A percentile compares a stretch with the other conserved stretches of the same genome.
Conservation (phyloP, 257 asterid species). For the Handroanthus guayacan region DNA sequence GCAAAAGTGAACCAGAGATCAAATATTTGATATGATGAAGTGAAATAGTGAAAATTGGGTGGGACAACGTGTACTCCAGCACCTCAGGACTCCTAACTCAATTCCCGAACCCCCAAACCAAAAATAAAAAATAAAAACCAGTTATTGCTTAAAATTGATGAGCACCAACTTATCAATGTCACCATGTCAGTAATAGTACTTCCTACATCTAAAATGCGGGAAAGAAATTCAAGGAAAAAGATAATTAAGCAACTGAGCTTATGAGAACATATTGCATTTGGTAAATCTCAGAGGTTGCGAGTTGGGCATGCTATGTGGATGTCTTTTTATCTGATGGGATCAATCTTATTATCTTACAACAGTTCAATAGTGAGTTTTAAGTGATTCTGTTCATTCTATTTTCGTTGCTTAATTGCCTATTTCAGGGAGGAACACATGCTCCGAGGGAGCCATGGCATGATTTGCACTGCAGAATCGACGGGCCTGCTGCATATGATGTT, state of each 20-base stretch:
- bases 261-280: neutral
- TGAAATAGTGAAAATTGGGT: neutral
- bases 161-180: slow-evolving; percentile 12
- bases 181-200: slow-evolving; percentile 1
- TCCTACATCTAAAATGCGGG: neutral
- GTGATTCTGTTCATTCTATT: slow-evolving; percentile 11
- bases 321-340: neutral
- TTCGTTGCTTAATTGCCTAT: slow-evolving; percentile 23
- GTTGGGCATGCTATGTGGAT: slow-evolving; percentile 3
- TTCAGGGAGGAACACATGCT: slow-evolving; percentile 77
- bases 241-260: slow-evolving; percentile 5
- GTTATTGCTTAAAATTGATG: slow-evolving; percentile 18
- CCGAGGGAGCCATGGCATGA: slow-evolving; percentile 99
- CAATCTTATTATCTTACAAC: slow-evolving; percentile 13
- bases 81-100: too few relatives aligned
- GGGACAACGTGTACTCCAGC: neutral
- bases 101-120: neutral
- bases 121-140: neutral
- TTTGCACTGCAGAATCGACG: slow-evolving; percentile 87
- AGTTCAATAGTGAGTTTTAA: slow-evolving; percentile 21
- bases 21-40: neutral
- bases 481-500: slow-evolving; percentile 98
- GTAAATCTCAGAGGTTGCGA: neutral
- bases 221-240: slow-evolving; percentile 20
- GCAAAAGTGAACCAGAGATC: neutral